Base-by-base conservation (phyloP, 148 eudicot genomes). In the Rhododendron kiyosumense region DNA sequence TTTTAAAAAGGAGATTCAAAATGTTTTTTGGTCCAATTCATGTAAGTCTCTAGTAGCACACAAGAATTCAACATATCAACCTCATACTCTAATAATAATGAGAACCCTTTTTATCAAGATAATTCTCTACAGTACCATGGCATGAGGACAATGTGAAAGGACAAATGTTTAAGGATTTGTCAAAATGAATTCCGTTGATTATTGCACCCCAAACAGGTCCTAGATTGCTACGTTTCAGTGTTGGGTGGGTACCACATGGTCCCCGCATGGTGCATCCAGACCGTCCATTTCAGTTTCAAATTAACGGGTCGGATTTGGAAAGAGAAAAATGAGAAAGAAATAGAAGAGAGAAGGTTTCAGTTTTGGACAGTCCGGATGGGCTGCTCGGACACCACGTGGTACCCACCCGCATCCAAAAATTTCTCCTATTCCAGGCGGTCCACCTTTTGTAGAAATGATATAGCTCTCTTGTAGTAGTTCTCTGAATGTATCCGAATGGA, bases 131-230 rank as follows among this genome's bases (percentile, higher is more conserved):
- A 41, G 45, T 41, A 36, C 74, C 61, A 10, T 36, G 69, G 38
- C 84, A 38, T 57, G 11, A 11, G 75, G 75, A 82, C 75, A 82
- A 59, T n/a, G 51, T 63, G 84, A 38, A 82, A 82, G 46, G 75
- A 82, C 75, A 63, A 82, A 61, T 22, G 51, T 61, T 51, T 41
- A 13, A 59, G 51, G 84, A 82, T 61, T n/a, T 81, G 28, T 41
- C 84, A 82, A 18, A 82, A 82, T 61, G 75, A 63, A 67, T 34
- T 28, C 26, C 13, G 45, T 63, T 34, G 28, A 34, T 61, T 82
- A 38, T 38, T 48, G 51, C 34, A 38, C 32, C 49, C 7, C 84
- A 38, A 61, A 61, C 57, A 38, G 84, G 84, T 61, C 49, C 49
- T 61, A 41, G 45, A 41, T 41, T 41, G 45, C 45, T 41, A 41